Percentiles rank a stretch among this genome's conserved stretches.
phyloP scores from a whole-genome alignment of 2,329 filamentous ascomycete genomes.

The Aspergillus uvarum region DNA sequence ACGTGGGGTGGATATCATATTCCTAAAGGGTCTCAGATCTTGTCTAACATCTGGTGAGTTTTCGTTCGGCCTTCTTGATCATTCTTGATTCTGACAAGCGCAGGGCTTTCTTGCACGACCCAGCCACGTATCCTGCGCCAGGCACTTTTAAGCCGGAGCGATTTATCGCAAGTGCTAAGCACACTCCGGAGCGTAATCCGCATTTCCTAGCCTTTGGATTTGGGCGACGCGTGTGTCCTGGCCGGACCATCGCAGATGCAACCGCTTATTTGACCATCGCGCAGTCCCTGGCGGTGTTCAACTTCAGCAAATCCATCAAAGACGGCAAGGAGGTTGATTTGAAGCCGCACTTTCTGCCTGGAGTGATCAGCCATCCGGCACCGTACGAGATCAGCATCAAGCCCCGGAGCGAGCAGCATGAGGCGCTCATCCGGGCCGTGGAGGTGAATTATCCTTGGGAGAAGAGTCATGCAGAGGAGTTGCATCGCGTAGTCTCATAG shows the following conservation, averaged over 20 bases:
- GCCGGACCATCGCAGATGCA: slow-evolving; percentile 10
- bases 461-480: slow-evolving; percentile 3
- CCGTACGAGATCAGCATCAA: slow-evolving; percentile 8
- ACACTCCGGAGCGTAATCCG: slow-evolving; percentile 12
- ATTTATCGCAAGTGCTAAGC: slow-evolving; percentile 4
- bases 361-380: slow-evolving; percentile 10
- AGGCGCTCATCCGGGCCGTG: slow-evolving; percentile 7
- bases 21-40: slow-evolving; percentile 17
- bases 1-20: slow-evolving; percentile 26
- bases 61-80: background rate
- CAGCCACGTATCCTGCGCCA: background rate
- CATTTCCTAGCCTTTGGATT: slow-evolving; percentile 10
- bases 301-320: slow-evolving; percentile 1
- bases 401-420: slow-evolving; percentile 5
- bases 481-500: background rate
- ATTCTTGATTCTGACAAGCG: background rate
- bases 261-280: slow-evolving; percentile 9
- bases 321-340: slow-evolving; percentile 5
- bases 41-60: background rate
- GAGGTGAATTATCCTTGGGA: slow-evolving; percentile 1
- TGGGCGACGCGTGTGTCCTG: slow-evolving; percentile 14
- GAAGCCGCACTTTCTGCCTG: slow-evolving; percentile 1
- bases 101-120: slow-evolving; percentile 5
- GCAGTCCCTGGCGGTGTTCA: slow-evolving; percentile 7
- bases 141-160: slow-evolving; percentile 4